phyloP scores from a whole-genome alignment of 2,329 filamentous ascomycete species.

The Volutella citrinella region DNA sequence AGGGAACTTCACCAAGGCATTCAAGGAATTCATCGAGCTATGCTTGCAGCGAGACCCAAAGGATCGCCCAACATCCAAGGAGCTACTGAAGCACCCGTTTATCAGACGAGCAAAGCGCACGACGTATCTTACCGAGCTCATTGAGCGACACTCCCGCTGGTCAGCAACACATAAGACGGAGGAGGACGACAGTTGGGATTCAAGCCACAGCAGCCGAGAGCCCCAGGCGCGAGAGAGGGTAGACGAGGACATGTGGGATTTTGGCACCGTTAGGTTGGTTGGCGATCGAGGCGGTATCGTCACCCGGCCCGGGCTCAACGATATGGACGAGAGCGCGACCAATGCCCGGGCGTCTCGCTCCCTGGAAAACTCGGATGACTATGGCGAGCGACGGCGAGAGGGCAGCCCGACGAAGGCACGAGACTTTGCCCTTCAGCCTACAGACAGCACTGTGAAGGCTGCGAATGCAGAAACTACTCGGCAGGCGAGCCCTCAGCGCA shows the following conservation, averaged over 20 bases:
- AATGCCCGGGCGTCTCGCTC: conserved; percentile 66
- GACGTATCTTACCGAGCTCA: conserved; percentile 93
- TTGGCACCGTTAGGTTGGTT: conserved; percentile 88
- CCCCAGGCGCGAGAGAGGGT: conserved; percentile 53
- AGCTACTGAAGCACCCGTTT: conserved; percentile 86
- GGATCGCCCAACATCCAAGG: conserved; percentile 81
- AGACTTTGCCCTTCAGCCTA: conserved; percentile 41
- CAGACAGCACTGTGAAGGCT: conserved; percentile 58
- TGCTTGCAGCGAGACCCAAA: conserved; percentile 87
- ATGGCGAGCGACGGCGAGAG: conserved; percentile 50
- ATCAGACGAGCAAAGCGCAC: conserved; percentile 91
- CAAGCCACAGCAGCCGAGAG: conserved; percentile 47
- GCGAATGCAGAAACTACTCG: conserved; percentile 47
- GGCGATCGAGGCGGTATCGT: conserved; percentile 59
- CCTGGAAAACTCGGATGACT: conserved; percentile 47
- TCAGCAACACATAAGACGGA: conserved; percentile 73
- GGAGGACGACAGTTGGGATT: conserved; percentile 60
- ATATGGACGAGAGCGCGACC: conserved; percentile 77
- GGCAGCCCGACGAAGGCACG: conserved; percentile 50
- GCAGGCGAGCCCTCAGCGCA: conserved; percentile 59
- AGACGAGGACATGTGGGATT: conserved; percentile 94
- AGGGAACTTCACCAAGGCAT: conserved; percentile 76
- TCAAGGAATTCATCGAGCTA: conserved; percentile 80
- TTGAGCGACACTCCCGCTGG: conserved; percentile 88
- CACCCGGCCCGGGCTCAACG: conserved; percentile 56